Conservation (phyloP, 768 basidiomycete genomes). For the Panaeolus papilionaceus region DNA sequence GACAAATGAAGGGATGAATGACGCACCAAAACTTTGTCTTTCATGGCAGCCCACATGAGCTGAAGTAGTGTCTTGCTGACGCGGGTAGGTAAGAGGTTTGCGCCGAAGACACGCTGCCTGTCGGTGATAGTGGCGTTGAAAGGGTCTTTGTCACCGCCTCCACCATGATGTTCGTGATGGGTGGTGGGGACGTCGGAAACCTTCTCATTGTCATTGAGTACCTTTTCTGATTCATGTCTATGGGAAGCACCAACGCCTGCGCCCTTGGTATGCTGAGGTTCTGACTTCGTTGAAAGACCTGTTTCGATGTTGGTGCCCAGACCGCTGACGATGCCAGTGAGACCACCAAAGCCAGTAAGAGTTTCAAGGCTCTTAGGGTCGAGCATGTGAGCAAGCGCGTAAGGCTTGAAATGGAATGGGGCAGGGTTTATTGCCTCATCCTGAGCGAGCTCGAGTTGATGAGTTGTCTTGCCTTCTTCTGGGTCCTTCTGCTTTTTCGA, state of each 20-base stretch:
- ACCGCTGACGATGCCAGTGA: slow-evolving; percentile 65
- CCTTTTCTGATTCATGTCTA: slow-evolving; percentile 35
- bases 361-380: slow-evolving; percentile 85
- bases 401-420: slow-evolving; percentile 79
- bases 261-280: slow-evolving; percentile 25
- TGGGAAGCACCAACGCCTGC: slow-evolving; percentile 32
- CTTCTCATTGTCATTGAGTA: slow-evolving; percentile 21
- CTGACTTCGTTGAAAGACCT: slow-evolving; percentile 46
- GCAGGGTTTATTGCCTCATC: slow-evolving; percentile 57
- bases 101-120: slow-evolving; percentile 73
- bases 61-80: slow-evolving; percentile 70
- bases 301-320: slow-evolving; percentile 69
- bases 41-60: slow-evolving; percentile 86
- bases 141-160: slow-evolving; percentile 28
- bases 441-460: slow-evolving; percentile 44
- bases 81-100: slow-evolving; percentile 77
- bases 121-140: slow-evolving; percentile 58
- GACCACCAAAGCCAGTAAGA: slow-evolving; percentile 76
- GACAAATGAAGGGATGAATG: slow-evolving; percentile 14
- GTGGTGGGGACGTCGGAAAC: neutral
- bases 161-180: neutral
- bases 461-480: slow-evolving; percentile 35
- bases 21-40: slow-evolving; percentile 89
- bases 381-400: slow-evolving; percentile 80
- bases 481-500: slow-evolving; percentile 32